These are phyloP conservation scores for Seminavis robusta DNA, from an alignment of 108 stramenopile species.

Conservation along the genomic window DNA sequence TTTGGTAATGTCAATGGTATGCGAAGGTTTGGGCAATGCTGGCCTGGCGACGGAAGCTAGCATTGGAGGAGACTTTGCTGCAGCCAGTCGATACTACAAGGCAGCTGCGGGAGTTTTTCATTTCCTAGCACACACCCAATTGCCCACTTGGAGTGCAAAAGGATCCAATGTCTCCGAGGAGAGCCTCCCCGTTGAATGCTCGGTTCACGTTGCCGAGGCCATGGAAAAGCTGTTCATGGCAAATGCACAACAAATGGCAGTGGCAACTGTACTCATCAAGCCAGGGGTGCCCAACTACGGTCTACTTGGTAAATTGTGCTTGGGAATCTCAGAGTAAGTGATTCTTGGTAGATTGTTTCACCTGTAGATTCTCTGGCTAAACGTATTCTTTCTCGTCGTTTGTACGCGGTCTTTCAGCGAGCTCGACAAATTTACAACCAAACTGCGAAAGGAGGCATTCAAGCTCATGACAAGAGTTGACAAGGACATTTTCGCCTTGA, in stretches of 20 bases:
- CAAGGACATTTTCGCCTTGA: constrained; percentile 68
- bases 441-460: constrained; percentile 58
- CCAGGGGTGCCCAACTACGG: constrained; percentile 76
- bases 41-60: constrained; percentile 69
- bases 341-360: too few species aligned
- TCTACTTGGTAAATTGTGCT: constrained; percentile 73
- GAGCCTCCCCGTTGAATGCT: constrained; percentile 71
- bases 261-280: constrained; percentile 81
- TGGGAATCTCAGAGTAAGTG: constrained; percentile 62
- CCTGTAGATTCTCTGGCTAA: too few species aligned
- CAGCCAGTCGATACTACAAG: constrained; percentile 65
- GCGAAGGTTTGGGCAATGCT: constrained; percentile 69
- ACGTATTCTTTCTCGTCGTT: too few species aligned
- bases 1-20: constrained; percentile 64
- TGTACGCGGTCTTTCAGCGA: too few species aligned
- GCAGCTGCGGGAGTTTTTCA: constrained; percentile 78
- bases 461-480: constrained; percentile 66
- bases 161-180: constrained; percentile 55
- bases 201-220: constrained; percentile 59
- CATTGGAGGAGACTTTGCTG: constrained; percentile 73
- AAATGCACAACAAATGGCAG: constrained; percentile 88
- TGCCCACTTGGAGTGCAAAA: constrained; percentile 83
- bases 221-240: constrained; percentile 67
- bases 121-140: constrained; percentile 52
- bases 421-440: constrained; percentile 65